Evolutionary conservation across 768 basidiomycete species (phyloP).

Genomic region (Cytidiella melzeri): DNA sequence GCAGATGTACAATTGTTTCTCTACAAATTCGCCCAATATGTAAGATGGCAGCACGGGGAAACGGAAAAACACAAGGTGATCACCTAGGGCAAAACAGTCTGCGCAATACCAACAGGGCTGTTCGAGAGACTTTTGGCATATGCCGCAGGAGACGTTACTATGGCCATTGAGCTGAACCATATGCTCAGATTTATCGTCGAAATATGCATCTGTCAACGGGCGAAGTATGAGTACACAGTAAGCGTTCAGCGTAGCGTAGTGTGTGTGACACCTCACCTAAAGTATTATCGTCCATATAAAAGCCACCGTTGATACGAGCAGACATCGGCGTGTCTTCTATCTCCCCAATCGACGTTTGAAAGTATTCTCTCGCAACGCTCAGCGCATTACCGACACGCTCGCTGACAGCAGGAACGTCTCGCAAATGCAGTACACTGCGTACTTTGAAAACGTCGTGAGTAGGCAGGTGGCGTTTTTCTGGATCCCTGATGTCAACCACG

Average conservation of each 20-base stretch:
- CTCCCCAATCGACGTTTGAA: constrained; percentile 9
- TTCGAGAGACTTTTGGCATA: constrained; percentile 15
- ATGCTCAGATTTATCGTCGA: constrained; percentile 3
- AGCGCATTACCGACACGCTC: constrained; percentile 19
- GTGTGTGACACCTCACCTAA: constrained; percentile 1
- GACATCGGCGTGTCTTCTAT: not conserved
- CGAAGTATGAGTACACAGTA: not conserved
- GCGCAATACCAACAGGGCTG: constrained; percentile 29
- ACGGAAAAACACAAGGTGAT: not conserved
- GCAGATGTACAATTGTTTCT: constrained; percentile 13
- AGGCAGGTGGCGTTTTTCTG: constrained; percentile 21
- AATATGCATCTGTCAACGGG: not conserved
- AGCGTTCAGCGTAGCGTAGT: not conserved
- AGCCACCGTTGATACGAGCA: constrained; percentile 4
- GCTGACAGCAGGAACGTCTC: constrained; percentile 16
- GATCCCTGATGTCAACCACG: constrained; percentile 8
- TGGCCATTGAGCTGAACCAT: not conserved
- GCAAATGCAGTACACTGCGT: constrained; percentile 15
- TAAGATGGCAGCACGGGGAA: not conserved
- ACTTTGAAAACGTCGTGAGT: constrained; percentile 26
- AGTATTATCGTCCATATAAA: constrained; percentile 5
- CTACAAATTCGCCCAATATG: not conserved
- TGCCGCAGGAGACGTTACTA: constrained; percentile 16
- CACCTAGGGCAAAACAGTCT: constrained; percentile 17
- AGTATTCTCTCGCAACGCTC: constrained; percentile 4